These are phyloP conservation scores for Malania oleifera DNA, from an alignment of 164 flowering plant genomes.

Conservation along the genomic window DNA sequence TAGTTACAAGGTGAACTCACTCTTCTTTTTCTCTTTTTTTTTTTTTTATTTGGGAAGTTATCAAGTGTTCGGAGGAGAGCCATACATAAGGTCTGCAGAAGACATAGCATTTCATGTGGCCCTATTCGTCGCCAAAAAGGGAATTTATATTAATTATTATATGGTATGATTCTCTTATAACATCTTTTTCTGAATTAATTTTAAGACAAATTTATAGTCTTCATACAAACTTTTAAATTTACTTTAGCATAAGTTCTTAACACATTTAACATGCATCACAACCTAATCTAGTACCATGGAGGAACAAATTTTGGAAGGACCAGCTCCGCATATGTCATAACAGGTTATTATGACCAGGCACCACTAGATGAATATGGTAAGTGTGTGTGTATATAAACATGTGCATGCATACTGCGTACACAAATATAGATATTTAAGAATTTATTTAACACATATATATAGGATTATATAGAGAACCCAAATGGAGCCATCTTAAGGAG, in stretches of 20 bases:
- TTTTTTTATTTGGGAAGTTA: slow-evolving; percentile 19
- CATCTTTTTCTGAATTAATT: too few species aligned
- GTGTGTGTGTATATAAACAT: not conserved
- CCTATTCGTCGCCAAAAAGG: slow-evolving; percentile 35
- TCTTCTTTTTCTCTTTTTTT: not conserved
- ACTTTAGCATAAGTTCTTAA: too few species aligned
- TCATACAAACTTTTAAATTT: too few species aligned
- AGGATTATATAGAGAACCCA: slow-evolving; percentile 36
- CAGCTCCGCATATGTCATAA: slow-evolving; percentile 39
- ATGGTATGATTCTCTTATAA: slow-evolving; percentile 24
- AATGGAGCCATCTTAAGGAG: slow-evolving; percentile 39
- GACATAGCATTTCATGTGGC: slow-evolving; percentile 41
- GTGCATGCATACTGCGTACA: not conserved
- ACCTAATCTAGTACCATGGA: slow-evolving; percentile 50
- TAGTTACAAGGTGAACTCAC: too few species aligned
- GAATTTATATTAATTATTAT: slow-evolving; percentile 41
- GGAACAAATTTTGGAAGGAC: slow-evolving; percentile 70
- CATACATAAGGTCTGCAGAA: slow-evolving; percentile 38
- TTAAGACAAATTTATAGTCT: too few species aligned
- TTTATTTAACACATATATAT: not conserved
- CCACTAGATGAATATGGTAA: slow-evolving; percentile 71
- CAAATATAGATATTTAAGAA: not conserved
- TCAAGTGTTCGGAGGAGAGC: slow-evolving; percentile 34
- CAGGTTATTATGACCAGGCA: slow-evolving; percentile 71
- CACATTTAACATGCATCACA: not conserved